A percentile compares a stretch with the other conserved stretches of the same genome.
phyloP scores from a whole-genome alignment of 2,329 filamentous ascomycete genomes.

The Talaromyces sp. region DNA sequence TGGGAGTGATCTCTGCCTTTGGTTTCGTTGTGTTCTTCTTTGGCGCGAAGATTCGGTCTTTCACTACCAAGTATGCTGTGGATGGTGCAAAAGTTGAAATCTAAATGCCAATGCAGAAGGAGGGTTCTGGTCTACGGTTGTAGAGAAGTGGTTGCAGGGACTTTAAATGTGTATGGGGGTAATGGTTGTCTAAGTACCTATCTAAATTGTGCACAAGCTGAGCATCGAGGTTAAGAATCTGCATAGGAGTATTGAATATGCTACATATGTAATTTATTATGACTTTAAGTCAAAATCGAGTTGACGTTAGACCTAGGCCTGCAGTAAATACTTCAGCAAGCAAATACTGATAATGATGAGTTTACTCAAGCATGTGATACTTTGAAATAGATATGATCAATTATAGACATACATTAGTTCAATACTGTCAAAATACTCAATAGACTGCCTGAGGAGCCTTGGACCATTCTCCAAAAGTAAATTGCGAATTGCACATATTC shows the following conservation, averaged over 20 bases:
- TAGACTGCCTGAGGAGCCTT: background rate
- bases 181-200: background rate
- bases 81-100: background rate
- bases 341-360: background rate
- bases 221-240: background rate
- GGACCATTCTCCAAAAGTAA: constrained; percentile 34
- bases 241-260: background rate
- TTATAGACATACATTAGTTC: background rate
- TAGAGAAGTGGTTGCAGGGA: background rate
- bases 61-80: background rate
- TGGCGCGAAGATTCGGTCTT: background rate
- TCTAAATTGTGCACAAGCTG: background rate
- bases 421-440: background rate
- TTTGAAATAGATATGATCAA: background rate
- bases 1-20: background rate
- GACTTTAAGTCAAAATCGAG: background rate
- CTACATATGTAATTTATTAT: background rate
- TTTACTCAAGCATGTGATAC: background rate
- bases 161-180: background rate
- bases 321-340: background rate
- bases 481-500: constrained; percentile 63
- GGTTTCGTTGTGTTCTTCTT: background rate
- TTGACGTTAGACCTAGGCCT: background rate
- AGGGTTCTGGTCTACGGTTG: background rate
- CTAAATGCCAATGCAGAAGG: background rate